Percentiles rank a stretch among this genome's conserved stretches.
Conservation (phyloP, 176 grass and related monocot species). For the Aegilops longissima region DNA sequence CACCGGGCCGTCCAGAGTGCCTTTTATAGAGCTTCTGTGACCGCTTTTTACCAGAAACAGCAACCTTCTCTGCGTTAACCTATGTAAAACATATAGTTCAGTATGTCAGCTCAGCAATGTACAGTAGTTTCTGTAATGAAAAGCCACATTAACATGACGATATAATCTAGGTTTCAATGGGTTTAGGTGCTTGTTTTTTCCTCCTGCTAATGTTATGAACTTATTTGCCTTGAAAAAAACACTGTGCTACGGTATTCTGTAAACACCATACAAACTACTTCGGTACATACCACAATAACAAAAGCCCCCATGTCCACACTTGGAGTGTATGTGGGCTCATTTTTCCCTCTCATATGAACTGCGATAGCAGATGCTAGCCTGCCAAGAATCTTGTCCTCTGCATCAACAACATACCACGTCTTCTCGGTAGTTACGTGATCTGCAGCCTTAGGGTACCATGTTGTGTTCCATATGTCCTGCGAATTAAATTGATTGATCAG, state of each 20-base stretch:
- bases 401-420: constrained; percentile 98
- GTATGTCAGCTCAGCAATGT: not conserved
- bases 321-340: constrained; percentile 90
- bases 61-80: constrained; percentile 98
- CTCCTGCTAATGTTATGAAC: not conserved
- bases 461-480: constrained; percentile 98
- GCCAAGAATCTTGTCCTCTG: constrained; percentile 87
- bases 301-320: constrained; percentile 99
- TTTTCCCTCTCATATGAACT: constrained; percentile 97
- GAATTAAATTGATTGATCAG: constrained; percentile 17
- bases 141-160: not conserved
- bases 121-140: not conserved
- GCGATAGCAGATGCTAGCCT: constrained; percentile 91
- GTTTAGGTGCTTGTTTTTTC: not conserved
- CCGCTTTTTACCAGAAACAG: constrained; percentile 93
- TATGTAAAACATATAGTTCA: constrained; percentile 41
- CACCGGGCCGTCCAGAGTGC: constrained; percentile 94
- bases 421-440: constrained; percentile 93
- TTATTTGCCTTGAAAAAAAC: not conserved
- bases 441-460: constrained; percentile 94
- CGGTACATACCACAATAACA: constrained; percentile 86
- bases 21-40: constrained; percentile 92
- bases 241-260: not conserved
- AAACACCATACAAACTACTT: not conserved
- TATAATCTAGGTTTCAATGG: not conserved